Base-by-base conservation (phyloP, 1,139 yeast genomes). In the Zygosaccharomyces pseudobailii region DNA sequence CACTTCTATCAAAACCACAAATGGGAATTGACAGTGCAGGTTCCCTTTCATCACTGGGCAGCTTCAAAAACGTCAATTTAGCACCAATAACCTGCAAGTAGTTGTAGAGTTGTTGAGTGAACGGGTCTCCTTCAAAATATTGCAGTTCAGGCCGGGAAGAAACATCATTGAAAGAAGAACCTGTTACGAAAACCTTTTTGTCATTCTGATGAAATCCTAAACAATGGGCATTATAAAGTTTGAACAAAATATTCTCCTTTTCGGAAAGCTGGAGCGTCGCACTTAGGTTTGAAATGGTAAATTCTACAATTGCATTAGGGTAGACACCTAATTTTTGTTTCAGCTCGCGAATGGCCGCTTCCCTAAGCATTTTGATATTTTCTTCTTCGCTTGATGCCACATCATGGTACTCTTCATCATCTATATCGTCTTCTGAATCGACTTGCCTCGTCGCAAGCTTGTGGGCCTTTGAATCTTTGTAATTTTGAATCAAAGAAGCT, bases 1-100 rank as follows among this genome's bases (percentile, higher is more conserved):
- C 67, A 27, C 55, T 44, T 49, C 65, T 57, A 42, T 58, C 65
- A 45, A 62, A 58, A 1, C 57, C 59, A 38, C 56, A 55, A 7
- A 62, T 56, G 5, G 65, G 66, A 6, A 56, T 41, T 3, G 55
- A 44, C 3, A 47, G 22, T 2, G 55, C 52, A 4, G 46, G 21
- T 4, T 48, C 51, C 4, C 41, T 37, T 13, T 30, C 33, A n/a
- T 45, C 33, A 23, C 31, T 39, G 10, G 57, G 49, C 52, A 43
- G 53, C 42, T 43, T 58, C 24, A 39, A 41, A 32, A 46, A 49
- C 5, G 45, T 43, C 32, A 46, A 32, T 19, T 46, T 49, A 9
- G 45, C 46, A 3, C 48, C 48, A 8, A 35, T 45, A 8, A 49
- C 36, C 30, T 49, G 46, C 3, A 49, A 25, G 37, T 46, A 49